Conservation (phyloP, 805 yeast genomes). For the Cyberlindnera americana region DNA sequence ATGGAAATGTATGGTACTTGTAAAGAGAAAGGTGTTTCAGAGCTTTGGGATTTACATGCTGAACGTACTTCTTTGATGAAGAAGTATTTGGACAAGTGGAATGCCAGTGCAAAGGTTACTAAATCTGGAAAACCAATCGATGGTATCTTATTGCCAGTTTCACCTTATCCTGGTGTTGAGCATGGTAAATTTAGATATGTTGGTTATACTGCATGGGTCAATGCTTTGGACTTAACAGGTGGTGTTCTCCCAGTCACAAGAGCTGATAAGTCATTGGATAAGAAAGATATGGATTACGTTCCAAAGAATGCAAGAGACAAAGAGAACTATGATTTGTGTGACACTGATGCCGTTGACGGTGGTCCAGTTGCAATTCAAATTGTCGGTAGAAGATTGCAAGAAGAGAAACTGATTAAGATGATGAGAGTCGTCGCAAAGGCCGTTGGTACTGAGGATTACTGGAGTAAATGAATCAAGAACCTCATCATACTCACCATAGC, state of each 20-base stretch:
- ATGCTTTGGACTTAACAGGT: conserved; percentile 53
- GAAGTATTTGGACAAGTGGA: conserved; percentile 42
- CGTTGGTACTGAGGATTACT: conserved; percentile 25
- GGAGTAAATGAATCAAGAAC: too few species aligned
- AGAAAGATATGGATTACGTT: conserved; percentile 31
- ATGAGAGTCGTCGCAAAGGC: conserved; percentile 36
- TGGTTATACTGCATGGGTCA: conserved; percentile 51
- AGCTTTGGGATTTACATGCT: conserved; percentile 42
- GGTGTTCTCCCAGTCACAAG: conserved; percentile 57
- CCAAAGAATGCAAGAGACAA: conserved; percentile 39
- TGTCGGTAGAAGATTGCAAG: conserved; percentile 56
- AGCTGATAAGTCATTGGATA: conserved; percentile 44
- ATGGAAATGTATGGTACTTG: conserved; percentile 36
- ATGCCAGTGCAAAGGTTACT: conserved; percentile 33
- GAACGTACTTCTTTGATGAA: conserved; percentile 38
- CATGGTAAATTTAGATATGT: conserved; percentile 23
- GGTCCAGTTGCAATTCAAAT: conserved; percentile 66
- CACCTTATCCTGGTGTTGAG: conserved; percentile 35
- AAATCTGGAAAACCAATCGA: conserved; percentile 42
- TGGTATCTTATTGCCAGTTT: conserved; percentile 41
- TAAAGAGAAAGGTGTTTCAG: conserved; percentile 34
- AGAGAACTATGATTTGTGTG: conserved; percentile 42
- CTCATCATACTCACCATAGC: too few species aligned
- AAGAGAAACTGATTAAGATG: conserved; percentile 54
- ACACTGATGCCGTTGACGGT: conserved; percentile 50